Percentiles rank a stretch among this genome's conserved stretches.
These are phyloP conservation scores for Coleophoma crateriformis DNA, from an alignment of 2,329 filamentous ascomycete genomes.

Conservation along the genomic window DNA sequence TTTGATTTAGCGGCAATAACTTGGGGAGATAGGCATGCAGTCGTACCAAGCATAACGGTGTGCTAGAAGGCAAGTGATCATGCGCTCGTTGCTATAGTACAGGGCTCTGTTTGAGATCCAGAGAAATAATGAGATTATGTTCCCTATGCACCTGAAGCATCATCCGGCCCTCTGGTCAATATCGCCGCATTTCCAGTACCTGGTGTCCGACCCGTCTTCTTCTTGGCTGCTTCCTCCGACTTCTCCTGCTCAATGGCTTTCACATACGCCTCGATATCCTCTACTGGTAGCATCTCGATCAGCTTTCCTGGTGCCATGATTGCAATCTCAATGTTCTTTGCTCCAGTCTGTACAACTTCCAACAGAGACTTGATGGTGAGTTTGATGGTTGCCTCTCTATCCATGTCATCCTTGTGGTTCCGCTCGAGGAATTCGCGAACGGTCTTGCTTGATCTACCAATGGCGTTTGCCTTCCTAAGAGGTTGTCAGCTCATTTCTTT, in stretches of 20 bases:
- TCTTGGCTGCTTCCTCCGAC: conserved; percentile 96
- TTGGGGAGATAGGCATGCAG: conserved; percentile 6
- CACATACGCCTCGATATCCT: conserved; percentile 95
- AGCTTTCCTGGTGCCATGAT: conserved; percentile 91
- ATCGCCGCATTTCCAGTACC: conserved; percentile 68
- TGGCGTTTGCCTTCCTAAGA: conserved; percentile 94
- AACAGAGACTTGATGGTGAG: conserved; percentile 96
- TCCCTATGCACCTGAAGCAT: conserved; percentile 18
- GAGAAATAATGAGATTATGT: conserved; percentile 9
- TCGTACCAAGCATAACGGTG: background rate
- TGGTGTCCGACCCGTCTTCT: conserved; percentile 78
- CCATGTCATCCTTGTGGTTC: conserved; percentile 98
- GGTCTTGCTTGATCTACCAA: conserved; percentile 97
- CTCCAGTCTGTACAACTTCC: conserved; percentile 96
- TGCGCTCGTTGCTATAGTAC: conserved; percentile 29
- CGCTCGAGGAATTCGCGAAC: conserved; percentile 97
- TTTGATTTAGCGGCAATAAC: conserved; percentile 25
- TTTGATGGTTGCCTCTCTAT: conserved; percentile 91
- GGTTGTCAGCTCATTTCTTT: conserved; percentile 8
- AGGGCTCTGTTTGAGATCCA: conserved; percentile 20
- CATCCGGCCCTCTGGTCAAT: conserved; percentile 55
- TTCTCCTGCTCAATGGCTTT: conserved; percentile 99
- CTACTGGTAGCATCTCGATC: conserved; percentile 89
- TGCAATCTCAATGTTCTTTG: conserved; percentile 99
- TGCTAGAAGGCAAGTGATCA: conserved; percentile 6